Conservation (phyloP, 345 rosid species). For the Populus deltoides region DNA sequence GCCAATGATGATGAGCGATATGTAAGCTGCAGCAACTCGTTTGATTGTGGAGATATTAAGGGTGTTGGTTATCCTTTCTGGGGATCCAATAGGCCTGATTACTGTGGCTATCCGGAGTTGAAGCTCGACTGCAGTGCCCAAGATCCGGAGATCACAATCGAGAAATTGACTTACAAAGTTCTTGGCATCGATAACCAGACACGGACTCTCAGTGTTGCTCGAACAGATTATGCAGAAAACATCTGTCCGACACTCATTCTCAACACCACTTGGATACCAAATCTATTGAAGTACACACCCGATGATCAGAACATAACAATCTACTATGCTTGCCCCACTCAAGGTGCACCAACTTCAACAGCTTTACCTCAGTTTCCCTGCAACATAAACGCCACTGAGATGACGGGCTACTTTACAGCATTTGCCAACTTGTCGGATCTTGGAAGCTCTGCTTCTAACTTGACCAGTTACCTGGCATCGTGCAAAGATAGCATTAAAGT, state of each 20-base stretch:
- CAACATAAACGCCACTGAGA: background rate
- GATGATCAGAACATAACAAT: constrained; percentile 8
- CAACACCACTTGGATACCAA: constrained; percentile 3
- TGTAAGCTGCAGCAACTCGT: constrained; percentile 16
- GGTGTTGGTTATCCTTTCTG: constrained; percentile 35
- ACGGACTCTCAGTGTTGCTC: constrained; percentile 11
- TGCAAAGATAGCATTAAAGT: constrained; percentile 19
- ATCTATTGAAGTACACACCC: background rate
- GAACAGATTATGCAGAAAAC: constrained; percentile 16
- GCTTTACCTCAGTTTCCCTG: too few species aligned
- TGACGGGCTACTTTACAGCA: constrained; percentile 4
- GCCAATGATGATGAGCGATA: background rate
- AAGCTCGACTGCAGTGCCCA: constrained; percentile 18
- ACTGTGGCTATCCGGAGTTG: constrained; percentile 29
- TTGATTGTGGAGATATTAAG: constrained; percentile 23
- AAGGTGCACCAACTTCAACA: too few species aligned
- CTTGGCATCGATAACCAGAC: background rate
- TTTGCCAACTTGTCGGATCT: background rate
- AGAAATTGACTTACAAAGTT: constrained; percentile 22
- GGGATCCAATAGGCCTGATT: constrained; percentile 13
- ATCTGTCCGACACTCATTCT: constrained; percentile 11
- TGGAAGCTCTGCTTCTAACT: background rate
- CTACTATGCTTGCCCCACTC: constrained; percentile 19
- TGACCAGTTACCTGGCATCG: accelerated
- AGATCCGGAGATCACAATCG: constrained; percentile 19